Evolutionary conservation across 2,329 filamentous ascomycete species (phyloP).

Genomic region (Stemphylium lycopersici): DNA sequence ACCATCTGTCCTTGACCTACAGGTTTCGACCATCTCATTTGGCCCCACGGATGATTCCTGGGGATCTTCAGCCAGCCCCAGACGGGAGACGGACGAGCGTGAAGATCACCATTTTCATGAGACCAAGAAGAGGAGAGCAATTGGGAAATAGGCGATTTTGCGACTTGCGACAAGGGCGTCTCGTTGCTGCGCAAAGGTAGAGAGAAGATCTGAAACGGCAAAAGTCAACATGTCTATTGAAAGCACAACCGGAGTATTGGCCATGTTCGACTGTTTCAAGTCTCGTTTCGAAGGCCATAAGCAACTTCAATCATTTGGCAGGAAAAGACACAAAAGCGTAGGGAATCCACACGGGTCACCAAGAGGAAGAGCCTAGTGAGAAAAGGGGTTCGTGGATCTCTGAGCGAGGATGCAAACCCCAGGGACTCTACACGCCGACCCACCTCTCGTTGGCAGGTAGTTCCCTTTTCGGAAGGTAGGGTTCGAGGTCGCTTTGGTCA

Average conservation of each 20-base stretch:
- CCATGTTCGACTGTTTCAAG: no score
- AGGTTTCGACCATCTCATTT: no score
- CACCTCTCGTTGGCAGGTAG: no score
- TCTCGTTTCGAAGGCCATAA: not conserved
- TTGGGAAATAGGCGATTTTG: constrained; percentile 1
- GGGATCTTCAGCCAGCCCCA: no score
- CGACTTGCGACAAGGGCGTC: not conserved
- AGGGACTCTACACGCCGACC: no score
- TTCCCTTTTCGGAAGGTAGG: not conserved
- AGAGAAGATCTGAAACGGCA: not conserved
- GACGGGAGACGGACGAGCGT: not conserved
- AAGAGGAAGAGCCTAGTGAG: not conserved
- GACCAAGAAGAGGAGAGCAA: not conserved
- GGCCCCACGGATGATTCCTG: no score
- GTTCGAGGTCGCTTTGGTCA: not conserved
- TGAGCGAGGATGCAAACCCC: no score
- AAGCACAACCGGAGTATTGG: not conserved
- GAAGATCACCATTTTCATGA: not conserved
- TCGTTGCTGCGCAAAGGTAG: not conserved
- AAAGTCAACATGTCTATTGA: not conserved
- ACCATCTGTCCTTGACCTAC: no score
- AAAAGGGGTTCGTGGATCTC: not conserved
- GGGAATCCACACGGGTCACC: no score
- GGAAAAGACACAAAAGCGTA: not conserved
- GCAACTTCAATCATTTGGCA: not conserved